Percentiles rank a stretch among this genome's conserved stretches.
These are phyloP conservation scores for Leishmania amazonensis DNA, from an alignment of 208 protist species.

Conservation along the genomic window DNA sequence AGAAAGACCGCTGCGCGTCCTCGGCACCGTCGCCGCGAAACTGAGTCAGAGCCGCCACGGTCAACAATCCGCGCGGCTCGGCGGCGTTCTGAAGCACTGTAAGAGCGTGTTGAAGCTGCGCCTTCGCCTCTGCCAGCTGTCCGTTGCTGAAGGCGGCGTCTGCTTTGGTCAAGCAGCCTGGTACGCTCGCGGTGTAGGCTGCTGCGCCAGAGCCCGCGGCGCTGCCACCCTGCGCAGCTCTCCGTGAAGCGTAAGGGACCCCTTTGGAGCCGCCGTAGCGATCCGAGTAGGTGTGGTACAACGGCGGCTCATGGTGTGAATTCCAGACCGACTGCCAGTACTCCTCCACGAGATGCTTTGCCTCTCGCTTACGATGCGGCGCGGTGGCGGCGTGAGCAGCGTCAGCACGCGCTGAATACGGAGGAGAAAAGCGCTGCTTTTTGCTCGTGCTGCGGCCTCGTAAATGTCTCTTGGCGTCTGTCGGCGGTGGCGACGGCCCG, in stretches of 20 bases:
- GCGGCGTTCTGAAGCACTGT: conserved; percentile 66
- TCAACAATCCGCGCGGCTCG: conserved; percentile 21
- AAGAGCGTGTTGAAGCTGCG: conserved; percentile 58
- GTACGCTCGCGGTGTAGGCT: background rate
- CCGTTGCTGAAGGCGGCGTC: conserved; percentile 42
- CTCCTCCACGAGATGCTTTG: conserved; percentile 65
- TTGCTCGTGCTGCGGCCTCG: conserved; percentile 3
- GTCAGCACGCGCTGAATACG: background rate
- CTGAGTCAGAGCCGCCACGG: conserved; percentile 18
- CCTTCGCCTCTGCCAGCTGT: conserved; percentile 39
- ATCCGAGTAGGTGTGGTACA: conserved; percentile 81
- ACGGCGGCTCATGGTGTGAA: conserved; percentile 53
- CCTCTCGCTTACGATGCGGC: conserved; percentile 9
- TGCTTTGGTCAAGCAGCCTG: conserved; percentile 41
- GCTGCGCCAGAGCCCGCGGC: background rate
- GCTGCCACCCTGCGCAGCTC: conserved; percentile 29
- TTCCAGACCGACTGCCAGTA: conserved; percentile 70
- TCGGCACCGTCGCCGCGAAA: conserved; percentile 9
- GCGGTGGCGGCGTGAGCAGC: background rate
- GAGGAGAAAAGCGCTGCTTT: conserved; percentile 1
- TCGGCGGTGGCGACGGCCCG: conserved; percentile 23
- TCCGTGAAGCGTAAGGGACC: conserved; percentile 64
- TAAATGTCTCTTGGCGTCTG: conserved; percentile 8
- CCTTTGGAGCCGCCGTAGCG: conserved; percentile 67
- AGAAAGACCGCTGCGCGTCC: conserved; percentile 31